A percentile compares a stretch with the other conserved stretches of the same genome.
These are phyloP conservation scores for Epipyxis sp. DNA, from an alignment of 108 stramenopile species.

Conservation along the genomic window DNA sequence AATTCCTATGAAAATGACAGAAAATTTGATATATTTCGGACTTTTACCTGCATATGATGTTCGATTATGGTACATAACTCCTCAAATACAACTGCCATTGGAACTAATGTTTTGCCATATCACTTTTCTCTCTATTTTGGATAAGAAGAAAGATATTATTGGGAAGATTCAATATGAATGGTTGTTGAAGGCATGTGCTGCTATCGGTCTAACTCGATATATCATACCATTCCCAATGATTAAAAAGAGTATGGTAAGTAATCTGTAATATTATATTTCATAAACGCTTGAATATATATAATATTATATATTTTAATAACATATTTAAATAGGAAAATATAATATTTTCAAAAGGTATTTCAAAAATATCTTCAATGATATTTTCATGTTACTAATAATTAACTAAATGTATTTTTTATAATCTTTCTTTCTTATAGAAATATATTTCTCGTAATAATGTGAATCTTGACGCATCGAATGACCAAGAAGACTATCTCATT, in stretches of 20 bases:
- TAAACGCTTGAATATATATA: too few relatives aligned
- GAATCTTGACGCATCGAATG: not conserved
- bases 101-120: constrained; percentile 85
- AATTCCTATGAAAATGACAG: constrained; percentile 11
- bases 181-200: not conserved
- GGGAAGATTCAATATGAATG: not conserved
- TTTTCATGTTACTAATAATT: not conserved
- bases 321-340: too few relatives aligned
- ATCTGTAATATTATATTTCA: too few relatives aligned
- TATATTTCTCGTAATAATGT: too few relatives aligned
- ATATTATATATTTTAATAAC: too few relatives aligned
- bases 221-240: too few relatives aligned
- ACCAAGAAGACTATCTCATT: not conserved
- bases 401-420: not conserved
- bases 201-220: not conserved
- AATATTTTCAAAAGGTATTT: not conserved
- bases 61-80: constrained; percentile 44
- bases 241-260: too few relatives aligned
- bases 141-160: constrained; percentile 38
- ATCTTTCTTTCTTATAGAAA: too few relatives aligned
- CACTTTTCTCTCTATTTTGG: constrained; percentile 78
- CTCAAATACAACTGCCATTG: constrained; percentile 80
- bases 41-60: constrained; percentile 19
- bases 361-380: not conserved
- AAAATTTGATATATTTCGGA: constrained; percentile 34